These are phyloP conservation scores for Aspergillus sp. DNA, from an alignment of 2,329 filamentous ascomycete genomes.

Conservation along the genomic window DNA sequence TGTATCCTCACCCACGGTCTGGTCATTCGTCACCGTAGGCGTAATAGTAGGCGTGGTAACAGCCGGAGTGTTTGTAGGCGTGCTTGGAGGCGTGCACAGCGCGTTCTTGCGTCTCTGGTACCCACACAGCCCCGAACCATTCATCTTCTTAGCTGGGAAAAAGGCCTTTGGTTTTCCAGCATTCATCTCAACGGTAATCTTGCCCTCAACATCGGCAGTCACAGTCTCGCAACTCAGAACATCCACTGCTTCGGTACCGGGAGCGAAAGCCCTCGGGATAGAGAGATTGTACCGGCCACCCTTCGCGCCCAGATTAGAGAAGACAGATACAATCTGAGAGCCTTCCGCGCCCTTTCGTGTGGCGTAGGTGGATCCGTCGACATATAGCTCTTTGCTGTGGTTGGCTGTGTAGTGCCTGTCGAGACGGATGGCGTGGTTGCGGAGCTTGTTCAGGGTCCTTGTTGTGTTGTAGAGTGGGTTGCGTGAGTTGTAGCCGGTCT, in stretches of 20 bases:
- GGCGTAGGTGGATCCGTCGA: constrained; percentile 40
- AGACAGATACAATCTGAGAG: constrained; percentile 42
- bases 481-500: constrained; percentile 36
- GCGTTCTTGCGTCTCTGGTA: not conserved
- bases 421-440: constrained; percentile 39
- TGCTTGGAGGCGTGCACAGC: not conserved
- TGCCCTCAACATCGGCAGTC: constrained; percentile 20
- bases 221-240: constrained; percentile 27
- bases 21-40: not conserved
- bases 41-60: not conserved
- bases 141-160: constrained; percentile 25
- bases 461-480: constrained; percentile 39
- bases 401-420: constrained; percentile 40
- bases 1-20: not conserved
- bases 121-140: constrained; percentile 30
- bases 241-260: constrained; percentile 25
- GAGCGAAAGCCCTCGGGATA: constrained; percentile 27
- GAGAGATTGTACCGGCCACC: constrained; percentile 28
- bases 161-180: constrained; percentile 30
- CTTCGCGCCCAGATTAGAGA: constrained; percentile 42
- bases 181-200: constrained; percentile 24
- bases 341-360: constrained; percentile 46
- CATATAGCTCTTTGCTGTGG: constrained; percentile 40
- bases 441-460: constrained; percentile 42
- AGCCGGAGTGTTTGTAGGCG: not conserved